phyloP scores from a whole-genome alignment of 23 red algal genomes.

The Gracilaria domingensis region DNA sequence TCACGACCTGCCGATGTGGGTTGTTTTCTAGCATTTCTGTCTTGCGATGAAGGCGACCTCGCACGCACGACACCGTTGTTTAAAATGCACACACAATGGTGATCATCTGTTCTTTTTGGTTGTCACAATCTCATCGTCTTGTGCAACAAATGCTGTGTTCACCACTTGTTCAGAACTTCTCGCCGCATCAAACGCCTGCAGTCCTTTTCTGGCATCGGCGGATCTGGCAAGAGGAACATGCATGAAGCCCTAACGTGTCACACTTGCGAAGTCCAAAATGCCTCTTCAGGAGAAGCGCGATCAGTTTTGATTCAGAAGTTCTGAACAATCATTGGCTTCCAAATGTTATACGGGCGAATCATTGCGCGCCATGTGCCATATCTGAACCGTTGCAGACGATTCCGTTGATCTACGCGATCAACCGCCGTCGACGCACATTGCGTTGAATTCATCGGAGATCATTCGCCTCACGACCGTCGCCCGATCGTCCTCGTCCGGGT shows the following conservation, averaged over 20 bases:
- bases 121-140: too few relatives aligned
- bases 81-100: background rate
- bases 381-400: background rate
- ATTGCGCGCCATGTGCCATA: background rate
- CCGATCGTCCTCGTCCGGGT: background rate
- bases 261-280: too few relatives aligned
- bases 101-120: too few relatives aligned
- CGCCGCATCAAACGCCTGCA: too few relatives aligned
- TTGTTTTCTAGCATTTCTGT: background rate
- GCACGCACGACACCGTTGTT: background rate
- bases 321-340: background rate
- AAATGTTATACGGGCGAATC: background rate
- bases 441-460: conserved; percentile 9
- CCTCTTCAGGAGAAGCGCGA: too few relatives aligned
- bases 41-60: conserved; percentile 10
- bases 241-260: too few relatives aligned
- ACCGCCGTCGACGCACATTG: background rate
- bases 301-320: background rate
- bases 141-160: too few relatives aligned
- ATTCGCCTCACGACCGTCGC: background rate
- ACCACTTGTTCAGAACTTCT: too few relatives aligned
- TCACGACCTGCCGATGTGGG: background rate
- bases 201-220: too few relatives aligned
- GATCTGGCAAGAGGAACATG: too few relatives aligned
- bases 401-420: background rate